phyloP scores from a whole-genome alignment of 2,329 filamentous ascomycete species.

The Calcarisporium arbuscula region DNA sequence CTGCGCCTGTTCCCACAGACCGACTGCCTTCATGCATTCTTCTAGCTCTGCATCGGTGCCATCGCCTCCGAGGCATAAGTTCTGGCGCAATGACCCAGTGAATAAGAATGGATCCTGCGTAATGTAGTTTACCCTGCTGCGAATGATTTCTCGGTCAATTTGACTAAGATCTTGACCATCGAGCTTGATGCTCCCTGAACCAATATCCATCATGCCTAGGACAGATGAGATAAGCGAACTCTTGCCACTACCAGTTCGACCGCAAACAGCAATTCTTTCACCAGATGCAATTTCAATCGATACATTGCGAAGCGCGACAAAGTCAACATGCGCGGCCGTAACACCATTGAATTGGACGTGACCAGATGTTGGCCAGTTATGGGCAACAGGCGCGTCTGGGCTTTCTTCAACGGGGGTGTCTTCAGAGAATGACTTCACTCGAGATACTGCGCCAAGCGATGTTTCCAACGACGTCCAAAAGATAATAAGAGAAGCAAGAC shows the following conservation, averaged over 20 bases:
- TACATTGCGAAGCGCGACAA: conserved; percentile 3
- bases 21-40: neutral
- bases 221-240: conserved; percentile 16
- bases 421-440: conserved; percentile 5
- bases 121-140: conserved; percentile 2
- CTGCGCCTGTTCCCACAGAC: conserved; percentile 2
- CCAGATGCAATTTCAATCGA: conserved; percentile 6
- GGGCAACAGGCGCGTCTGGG: neutral
- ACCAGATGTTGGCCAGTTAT: conserved; percentile 20
- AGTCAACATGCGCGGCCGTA: too few relatives aligned
- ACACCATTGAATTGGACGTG: conserved; percentile 19
- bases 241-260: conserved; percentile 26
- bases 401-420: conserved; percentile 4
- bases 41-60: neutral
- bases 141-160: neutral
- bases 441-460: conserved; percentile 11
- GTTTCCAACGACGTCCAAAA: conserved; percentile 17
- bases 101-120: conserved; percentile 9
- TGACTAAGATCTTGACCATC: conserved; percentile 1
- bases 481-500: conserved; percentile 20
- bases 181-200: conserved; percentile 3
- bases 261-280: conserved; percentile 27
- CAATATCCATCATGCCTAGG: conserved; percentile 1
- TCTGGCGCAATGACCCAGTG: conserved; percentile 3
- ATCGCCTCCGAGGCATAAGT: neutral